Percentiles rank a stretch among this genome's conserved stretches.
Evolutionary conservation across 208 protist genomes (phyloP).

Genomic region (Blastocrithidia nonstop): DNA sequence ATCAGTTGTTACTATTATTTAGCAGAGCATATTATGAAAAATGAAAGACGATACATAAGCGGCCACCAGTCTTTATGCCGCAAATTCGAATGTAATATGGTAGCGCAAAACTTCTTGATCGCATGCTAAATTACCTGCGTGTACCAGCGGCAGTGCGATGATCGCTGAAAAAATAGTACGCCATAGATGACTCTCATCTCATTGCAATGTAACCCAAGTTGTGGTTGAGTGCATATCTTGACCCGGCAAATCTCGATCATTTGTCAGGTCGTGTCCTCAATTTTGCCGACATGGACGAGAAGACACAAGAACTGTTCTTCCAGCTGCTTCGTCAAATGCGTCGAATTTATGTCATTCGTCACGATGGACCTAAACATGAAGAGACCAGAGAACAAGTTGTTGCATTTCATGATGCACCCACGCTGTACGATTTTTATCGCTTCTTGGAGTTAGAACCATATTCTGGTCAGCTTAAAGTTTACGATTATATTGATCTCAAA

Average conservation of each 20-base stretch:
- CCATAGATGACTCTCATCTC: constrained; percentile 56
- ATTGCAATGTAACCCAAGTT: constrained; percentile 67
- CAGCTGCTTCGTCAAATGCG: constrained; percentile 65
- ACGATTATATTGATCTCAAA: constrained; percentile 49
- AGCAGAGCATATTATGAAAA: constrained; percentile 81
- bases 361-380: constrained; percentile 13
- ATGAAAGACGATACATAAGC: constrained; percentile 41
- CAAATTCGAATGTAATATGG: constrained; percentile 60
- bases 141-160: constrained; percentile 14
- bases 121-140: constrained; percentile 46
- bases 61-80: constrained; percentile 27
- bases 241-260: constrained; percentile 71
- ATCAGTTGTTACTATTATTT: constrained; percentile 71
- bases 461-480: constrained; percentile 71
- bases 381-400: constrained; percentile 17
- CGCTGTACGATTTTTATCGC: constrained; percentile 64
- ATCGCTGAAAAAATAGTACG: constrained; percentile 60
- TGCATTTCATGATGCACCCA: constrained; percentile 44
- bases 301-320: constrained; percentile 33
- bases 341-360: constrained; percentile 49
- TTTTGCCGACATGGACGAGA: constrained; percentile 45
- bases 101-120: constrained; percentile 25
- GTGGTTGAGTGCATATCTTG: constrained; percentile 58
- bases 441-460: constrained; percentile 45
- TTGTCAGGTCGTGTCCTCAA: constrained; percentile 78